Evolutionary conservation across 2,329 filamentous ascomycete species (phyloP).

Genomic region (Xylaria digitata): DNA sequence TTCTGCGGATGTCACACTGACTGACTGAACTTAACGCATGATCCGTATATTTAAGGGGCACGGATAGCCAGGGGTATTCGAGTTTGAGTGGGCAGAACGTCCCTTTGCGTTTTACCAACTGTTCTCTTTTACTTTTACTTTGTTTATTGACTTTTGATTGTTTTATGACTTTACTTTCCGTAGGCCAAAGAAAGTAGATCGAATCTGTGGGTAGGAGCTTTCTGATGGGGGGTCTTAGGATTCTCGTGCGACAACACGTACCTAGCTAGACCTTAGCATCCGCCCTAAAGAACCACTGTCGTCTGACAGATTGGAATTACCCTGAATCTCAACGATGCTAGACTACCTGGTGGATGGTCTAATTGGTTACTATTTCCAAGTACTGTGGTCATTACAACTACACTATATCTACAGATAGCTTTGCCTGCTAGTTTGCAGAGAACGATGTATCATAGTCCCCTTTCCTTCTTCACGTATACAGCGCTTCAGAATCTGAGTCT

Average conservation of each 20-base stretch:
- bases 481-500: slow-evolving; percentile 27
- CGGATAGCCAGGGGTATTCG: not conserved
- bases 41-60: too few species aligned
- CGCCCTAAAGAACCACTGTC: too few species aligned
- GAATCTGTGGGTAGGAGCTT: not conserved
- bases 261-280: too few species aligned
- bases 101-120: not conserved
- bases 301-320: not conserved
- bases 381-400: slow-evolving; percentile 11
- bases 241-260: too few species aligned
- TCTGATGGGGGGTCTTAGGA: not conserved
- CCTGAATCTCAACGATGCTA: not conserved
- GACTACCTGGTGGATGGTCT: not conserved
- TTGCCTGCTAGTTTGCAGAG: slow-evolving; percentile 1
- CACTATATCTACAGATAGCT: slow-evolving; percentile 3
- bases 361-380: slow-evolving; percentile 6
- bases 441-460: not conserved
- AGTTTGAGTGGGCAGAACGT: not conserved
- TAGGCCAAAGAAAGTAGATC: not conserved
- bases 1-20: too few species aligned
- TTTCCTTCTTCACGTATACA: slow-evolving; percentile 27
- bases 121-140: not conserved
- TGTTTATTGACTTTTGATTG: not conserved
- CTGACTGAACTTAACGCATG: too few species aligned
- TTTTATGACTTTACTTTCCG: not conserved